Conservation (phyloP, 257 asterid species). For the Agastache rugosa region DNA sequence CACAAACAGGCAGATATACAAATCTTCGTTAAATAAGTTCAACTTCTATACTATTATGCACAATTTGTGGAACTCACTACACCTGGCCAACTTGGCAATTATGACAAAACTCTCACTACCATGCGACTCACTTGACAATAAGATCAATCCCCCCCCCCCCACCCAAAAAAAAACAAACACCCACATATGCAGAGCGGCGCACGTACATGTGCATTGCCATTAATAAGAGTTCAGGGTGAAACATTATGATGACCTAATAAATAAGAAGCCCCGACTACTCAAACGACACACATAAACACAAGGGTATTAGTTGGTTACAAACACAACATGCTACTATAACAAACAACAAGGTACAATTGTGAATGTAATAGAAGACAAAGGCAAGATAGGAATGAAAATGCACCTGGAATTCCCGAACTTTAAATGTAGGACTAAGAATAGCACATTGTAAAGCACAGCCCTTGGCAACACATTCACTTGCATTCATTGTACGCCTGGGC, state of each 20-base stretch:
- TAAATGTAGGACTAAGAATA: constrained; percentile 88
- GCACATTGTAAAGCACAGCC: constrained; percentile 94
- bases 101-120: neutral
- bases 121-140: too few relatives aligned
- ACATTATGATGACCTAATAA: too few relatives aligned
- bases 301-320: neutral
- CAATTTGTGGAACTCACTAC: neutral
- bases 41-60: too few relatives aligned
- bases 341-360: neutral
- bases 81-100: too few relatives aligned
- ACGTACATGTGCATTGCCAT: too few relatives aligned
- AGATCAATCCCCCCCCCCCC: too few relatives aligned
- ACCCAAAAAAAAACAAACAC: too few relatives aligned
- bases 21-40: too few relatives aligned
- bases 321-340: neutral
- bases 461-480: constrained; percentile 96
- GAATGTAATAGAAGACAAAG: neutral
- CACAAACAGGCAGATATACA: neutral
- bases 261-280: too few relatives aligned
- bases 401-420: constrained; percentile 96
- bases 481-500: constrained; percentile 98
- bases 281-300: too few relatives aligned
- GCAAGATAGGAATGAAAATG: neutral
- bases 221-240: neutral
- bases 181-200: too few relatives aligned